These are phyloP conservation scores for Penicillium sp. DNA, from an alignment of 2,329 filamentous ascomycete species.

Conservation along the genomic window DNA sequence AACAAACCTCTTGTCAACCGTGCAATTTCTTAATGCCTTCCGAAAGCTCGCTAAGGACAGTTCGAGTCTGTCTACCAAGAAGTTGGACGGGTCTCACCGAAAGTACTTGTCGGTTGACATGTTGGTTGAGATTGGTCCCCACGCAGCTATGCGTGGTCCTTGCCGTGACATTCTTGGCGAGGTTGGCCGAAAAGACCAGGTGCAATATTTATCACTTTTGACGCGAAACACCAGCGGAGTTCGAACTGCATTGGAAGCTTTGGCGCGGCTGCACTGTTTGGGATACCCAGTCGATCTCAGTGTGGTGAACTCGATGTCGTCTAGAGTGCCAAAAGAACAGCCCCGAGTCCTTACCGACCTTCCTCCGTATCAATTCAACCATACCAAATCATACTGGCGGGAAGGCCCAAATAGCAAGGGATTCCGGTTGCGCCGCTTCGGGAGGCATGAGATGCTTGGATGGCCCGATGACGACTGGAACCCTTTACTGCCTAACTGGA, in stretches of 20 bases:
- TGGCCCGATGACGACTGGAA: neutral
- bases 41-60: neutral
- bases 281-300: neutral
- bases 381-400: neutral
- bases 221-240: neutral
- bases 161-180: neutral
- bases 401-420: neutral
- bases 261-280: neutral
- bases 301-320: neutral
- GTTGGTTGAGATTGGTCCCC: neutral
- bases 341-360: neutral
- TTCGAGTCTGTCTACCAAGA: neutral
- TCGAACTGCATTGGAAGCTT: neutral
- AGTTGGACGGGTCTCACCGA: neutral
- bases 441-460: neutral
- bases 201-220: neutral
- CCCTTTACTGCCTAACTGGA: neutral
- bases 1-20: neutral
- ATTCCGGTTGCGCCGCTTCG: neutral
- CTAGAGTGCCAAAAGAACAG: neutral
- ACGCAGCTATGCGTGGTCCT: neutral
- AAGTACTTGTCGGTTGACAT: neutral
- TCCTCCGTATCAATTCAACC: neutral
- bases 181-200: neutral
- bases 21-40: neutral